phyloP scores from a whole-genome alignment of 2,329 filamentous ascomycete species.

The Fusarium sp. region DNA sequence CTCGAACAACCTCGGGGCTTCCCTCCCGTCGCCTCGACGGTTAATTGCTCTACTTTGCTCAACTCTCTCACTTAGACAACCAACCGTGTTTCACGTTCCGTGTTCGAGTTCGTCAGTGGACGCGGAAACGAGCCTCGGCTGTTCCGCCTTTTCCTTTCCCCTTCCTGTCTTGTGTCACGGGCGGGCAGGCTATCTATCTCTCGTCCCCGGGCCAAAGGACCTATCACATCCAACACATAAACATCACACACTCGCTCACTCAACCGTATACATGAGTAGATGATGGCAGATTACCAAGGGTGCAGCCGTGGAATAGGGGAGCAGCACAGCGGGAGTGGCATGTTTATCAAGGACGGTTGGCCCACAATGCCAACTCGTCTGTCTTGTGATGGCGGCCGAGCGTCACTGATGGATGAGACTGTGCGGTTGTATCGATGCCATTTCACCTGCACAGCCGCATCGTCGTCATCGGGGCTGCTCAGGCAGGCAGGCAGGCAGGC shows the following conservation, averaged over 20 bases:
- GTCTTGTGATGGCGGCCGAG: slow-evolving; percentile 16
- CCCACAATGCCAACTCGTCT: slow-evolving; percentile 16
- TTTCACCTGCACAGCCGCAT: neutral
- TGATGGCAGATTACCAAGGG: neutral
- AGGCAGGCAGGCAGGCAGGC: neutral
- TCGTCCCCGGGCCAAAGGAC: too few species aligned
- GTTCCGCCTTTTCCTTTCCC: neutral
- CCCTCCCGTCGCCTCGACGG: slow-evolving; percentile 10
- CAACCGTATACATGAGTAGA: too few species aligned
- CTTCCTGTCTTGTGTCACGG: slow-evolving; percentile 19
- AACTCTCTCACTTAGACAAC: neutral
- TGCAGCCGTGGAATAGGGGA: neutral
- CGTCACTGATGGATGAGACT: neutral
- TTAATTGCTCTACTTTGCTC: neutral
- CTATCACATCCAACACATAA: neutral
- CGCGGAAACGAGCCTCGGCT: slow-evolving; percentile 33
- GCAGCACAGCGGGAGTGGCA: slow-evolving; percentile 21
- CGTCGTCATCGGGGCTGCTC: neutral
- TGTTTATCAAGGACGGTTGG: slow-evolving; percentile 33
- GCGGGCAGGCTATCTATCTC: neutral
- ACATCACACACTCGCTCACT: too few species aligned
- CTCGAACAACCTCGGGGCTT: slow-evolving; percentile 1
- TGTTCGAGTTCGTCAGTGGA: slow-evolving; percentile 15
- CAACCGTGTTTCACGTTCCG: neutral
- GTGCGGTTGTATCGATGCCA: neutral